Percentiles rank a stretch among this genome's conserved stretches.
These are phyloP conservation scores for Fonsecaea pugnacius DNA, from an alignment of 2,329 filamentous ascomycete genomes.

Conservation along the genomic window DNA sequence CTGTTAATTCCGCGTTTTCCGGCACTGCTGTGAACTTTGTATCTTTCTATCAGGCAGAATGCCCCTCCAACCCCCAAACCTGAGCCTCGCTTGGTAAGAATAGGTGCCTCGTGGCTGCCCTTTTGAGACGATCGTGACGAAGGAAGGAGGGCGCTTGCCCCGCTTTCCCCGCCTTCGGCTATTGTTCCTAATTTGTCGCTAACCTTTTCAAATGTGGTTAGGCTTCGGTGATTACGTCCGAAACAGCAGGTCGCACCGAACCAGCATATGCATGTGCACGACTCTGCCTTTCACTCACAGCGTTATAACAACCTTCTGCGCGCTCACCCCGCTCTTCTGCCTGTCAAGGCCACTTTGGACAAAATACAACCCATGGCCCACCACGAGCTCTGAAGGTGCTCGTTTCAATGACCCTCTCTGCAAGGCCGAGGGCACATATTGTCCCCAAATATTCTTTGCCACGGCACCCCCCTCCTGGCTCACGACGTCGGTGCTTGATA, in stretches of 20 bases:
- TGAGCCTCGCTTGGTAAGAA: not conserved
- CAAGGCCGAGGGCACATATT: constrained; percentile 14
- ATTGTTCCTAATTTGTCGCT: not conserved
- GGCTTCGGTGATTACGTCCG: no score
- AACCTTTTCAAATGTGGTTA: not conserved
- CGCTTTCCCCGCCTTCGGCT: not conserved
- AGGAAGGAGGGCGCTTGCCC: not conserved
- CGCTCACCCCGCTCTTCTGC: constrained; percentile 46
- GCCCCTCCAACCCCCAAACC: not conserved
- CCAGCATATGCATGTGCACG: not conserved
- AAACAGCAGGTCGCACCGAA: not conserved
- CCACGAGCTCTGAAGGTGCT: not conserved
- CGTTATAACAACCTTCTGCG: constrained; percentile 46
- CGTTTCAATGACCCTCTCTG: not conserved
- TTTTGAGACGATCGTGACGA: not conserved
- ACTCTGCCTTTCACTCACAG: constrained; percentile 4
- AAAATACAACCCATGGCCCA: constrained; percentile 36
- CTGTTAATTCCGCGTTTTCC: not conserved
- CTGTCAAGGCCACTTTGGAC: constrained; percentile 45
- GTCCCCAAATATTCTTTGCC: constrained; percentile 45
- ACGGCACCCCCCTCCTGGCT: constrained; percentile 64
- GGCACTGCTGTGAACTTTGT: not conserved
- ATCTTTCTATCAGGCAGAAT: not conserved
- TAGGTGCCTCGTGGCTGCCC: not conserved
- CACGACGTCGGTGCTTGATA: constrained; percentile 52